A percentile compares a stretch with the other conserved stretches of the same genome.
Conservation (phyloP, 306 rosid genomes). For the Trichosanthes truncata region DNA sequence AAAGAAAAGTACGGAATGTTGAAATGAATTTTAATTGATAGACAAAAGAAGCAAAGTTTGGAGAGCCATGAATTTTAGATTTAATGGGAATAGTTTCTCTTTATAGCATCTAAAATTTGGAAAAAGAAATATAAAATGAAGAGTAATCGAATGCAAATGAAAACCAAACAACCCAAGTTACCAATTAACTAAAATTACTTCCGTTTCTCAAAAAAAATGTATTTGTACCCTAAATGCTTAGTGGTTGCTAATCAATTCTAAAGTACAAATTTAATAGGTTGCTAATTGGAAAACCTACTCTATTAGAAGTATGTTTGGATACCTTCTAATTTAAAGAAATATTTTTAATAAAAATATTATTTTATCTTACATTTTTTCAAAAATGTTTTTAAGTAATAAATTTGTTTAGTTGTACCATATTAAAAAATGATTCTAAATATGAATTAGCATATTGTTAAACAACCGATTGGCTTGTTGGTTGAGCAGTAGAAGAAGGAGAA, state of each 20-base stretch:
- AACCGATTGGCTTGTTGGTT: no score
- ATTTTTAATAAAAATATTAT: no score
- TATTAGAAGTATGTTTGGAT: not conserved
- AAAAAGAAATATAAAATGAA: not conserved
- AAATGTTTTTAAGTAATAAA: no score
- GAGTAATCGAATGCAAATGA: not conserved
- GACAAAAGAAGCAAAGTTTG: not conserved
- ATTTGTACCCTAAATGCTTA: not conserved
- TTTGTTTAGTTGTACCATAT: no score
- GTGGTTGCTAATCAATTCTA: not conserved
- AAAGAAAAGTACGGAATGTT: not conserved
- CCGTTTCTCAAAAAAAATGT: not conserved
- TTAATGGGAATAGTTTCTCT: not conserved
- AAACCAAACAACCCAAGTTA: not conserved
- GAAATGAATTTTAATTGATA: not conserved
- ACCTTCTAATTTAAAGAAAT: no score
- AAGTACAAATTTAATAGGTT: not conserved
- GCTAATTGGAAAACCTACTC: conserved; percentile 8
- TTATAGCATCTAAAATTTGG: not conserved
- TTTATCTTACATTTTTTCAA: no score
- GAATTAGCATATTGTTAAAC: no score
- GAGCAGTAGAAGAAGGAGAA: no score
- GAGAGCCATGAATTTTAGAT: not conserved
- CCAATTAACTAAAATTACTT: not conserved
- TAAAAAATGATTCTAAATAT: no score